Evolutionary conservation across 768 basidiomycete species (phyloP), one percentile per base, ranked within the genome.

Genomic region (Mycena crocata): DNA sequence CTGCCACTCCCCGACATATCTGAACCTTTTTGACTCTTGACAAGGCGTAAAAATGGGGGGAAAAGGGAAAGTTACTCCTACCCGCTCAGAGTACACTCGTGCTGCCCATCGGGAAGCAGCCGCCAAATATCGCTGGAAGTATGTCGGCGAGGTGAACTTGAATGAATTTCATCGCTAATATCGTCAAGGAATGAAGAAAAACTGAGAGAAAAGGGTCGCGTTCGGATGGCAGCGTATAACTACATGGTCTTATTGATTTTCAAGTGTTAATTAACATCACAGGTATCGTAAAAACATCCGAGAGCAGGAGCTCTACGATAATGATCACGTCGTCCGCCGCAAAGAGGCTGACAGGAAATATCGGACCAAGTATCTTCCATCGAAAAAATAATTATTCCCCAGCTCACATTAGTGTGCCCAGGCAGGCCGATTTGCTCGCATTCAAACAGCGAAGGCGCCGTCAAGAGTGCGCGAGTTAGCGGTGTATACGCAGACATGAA

Each of bases 121-220:
- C 4, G 56, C 56, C 23, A 21, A 13, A 35, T 57, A 57, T 46
- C 56, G 56, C 30, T 57, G 56, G 56, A 45, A 31, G 56, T 24
- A 17, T 4, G 56, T 40, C 39, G n/a, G n/a, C 12, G 44, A 10
- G 2, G 9, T 45, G 5, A 15, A 14, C n/a, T 39, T 55, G 5
- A 35, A 39, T 35, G 35, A 34, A 57, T 17, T 2, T 30, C 5
- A 23, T 5, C 32, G 28, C 45, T 28, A 57, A 23, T 55, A n/a
- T 32, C 15, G 31, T 42, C 14, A 23, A 57, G 42, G 17, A 57
- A 57, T 24, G 56, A 57, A 12, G 56, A 57, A n/a, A 30, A 32
- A 45, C 21, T 44, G 31, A 17, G 56, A 1, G 56, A 57, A 35
- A 57, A 57, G 13, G 56, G 42, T 34, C 40, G 31, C 23, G 7